These are phyloP conservation scores for Trichoderma sp. DNA, from an alignment of 2,329 filamentous ascomycete genomes.

Conservation along the genomic window DNA sequence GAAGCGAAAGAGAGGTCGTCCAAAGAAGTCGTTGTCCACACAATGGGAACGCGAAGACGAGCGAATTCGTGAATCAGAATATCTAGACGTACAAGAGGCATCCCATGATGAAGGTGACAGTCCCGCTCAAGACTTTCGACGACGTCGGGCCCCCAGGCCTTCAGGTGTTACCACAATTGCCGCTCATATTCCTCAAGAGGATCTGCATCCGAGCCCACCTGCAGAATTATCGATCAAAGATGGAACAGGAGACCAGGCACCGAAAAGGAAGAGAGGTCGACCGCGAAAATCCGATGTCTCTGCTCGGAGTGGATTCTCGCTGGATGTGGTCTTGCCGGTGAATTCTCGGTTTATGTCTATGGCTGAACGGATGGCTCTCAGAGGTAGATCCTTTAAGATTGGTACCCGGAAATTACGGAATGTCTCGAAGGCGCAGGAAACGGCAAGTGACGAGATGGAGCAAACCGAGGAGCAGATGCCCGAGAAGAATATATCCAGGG, in stretches of 20 bases:
- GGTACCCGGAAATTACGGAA: conserved; percentile 33
- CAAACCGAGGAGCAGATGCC: background rate
- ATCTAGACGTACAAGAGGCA: conserved; percentile 22
- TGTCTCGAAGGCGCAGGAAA: background rate
- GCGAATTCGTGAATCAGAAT: conserved; percentile 21
- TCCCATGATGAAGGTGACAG: conserved; percentile 3
- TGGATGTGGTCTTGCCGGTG: conserved; percentile 18
- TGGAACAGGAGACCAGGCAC: background rate
- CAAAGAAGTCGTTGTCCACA: conserved; percentile 25
- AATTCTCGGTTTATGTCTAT: conserved; percentile 48
- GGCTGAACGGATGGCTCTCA: conserved; percentile 54
- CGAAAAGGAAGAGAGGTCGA: conserved; percentile 23
- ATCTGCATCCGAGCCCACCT: background rate
- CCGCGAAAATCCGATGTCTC: conserved; percentile 25
- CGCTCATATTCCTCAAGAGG: conserved; percentile 18
- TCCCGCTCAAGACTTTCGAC: conserved; percentile 11
- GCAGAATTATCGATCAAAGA: background rate
- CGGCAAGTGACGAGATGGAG: background rate
- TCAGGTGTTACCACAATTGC: conserved; percentile 29
- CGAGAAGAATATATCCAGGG: background rate
- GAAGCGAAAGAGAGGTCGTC: conserved; percentile 30
- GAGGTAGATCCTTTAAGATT: conserved; percentile 54
- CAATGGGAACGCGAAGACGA: background rate
- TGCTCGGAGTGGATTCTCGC: background rate
- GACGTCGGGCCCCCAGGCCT: conserved; percentile 26